Evolutionary conservation across 2,329 filamentous ascomycete species (phyloP).

Genomic region (Epichloe glyceriae): DNA sequence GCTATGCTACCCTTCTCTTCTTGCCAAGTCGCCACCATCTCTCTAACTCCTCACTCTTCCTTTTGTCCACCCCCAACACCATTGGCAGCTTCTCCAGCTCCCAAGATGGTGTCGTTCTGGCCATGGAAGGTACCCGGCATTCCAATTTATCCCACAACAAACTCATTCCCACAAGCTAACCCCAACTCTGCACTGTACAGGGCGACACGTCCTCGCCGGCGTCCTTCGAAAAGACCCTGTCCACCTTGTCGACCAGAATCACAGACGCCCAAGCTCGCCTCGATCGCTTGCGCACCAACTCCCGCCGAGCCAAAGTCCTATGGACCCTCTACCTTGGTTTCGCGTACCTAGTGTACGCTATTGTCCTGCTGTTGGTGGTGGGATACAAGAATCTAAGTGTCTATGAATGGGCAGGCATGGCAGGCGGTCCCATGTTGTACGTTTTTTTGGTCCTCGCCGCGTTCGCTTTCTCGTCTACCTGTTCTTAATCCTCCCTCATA

Average conservation of each 20-base stretch:
- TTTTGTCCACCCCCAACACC: background rate
- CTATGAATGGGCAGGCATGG: constrained; percentile 65
- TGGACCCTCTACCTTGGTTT: constrained; percentile 86
- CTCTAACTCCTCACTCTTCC: background rate
- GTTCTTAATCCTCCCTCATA: too few relatives aligned
- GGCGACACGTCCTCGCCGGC: constrained; percentile 70
- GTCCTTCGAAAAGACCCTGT: constrained; percentile 84
- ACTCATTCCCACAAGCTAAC: background rate
- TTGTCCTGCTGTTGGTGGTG: constrained; percentile 73
- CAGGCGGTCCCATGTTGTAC: constrained; percentile 67
- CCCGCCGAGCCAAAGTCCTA: constrained; percentile 69
- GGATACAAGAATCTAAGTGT: constrained; percentile 68
- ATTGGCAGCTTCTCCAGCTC: background rate
- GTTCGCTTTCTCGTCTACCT: too few relatives aligned
- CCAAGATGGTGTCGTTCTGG: constrained; percentile 12
- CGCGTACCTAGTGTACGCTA: constrained; percentile 74
- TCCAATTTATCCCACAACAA: background rate
- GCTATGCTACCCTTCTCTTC: background rate
- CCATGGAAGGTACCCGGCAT: constrained; percentile 10
- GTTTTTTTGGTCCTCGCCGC: constrained; percentile 14
- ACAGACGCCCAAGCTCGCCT: constrained; percentile 58
- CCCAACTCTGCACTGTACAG: constrained; percentile 29
- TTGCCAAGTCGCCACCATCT: background rate
- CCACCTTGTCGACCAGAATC: constrained; percentile 72
- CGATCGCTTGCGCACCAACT: constrained; percentile 57